Base-by-base conservation (phyloP, 2,329 filamentous ascomycete species). In the Nemania sp. region DNA sequence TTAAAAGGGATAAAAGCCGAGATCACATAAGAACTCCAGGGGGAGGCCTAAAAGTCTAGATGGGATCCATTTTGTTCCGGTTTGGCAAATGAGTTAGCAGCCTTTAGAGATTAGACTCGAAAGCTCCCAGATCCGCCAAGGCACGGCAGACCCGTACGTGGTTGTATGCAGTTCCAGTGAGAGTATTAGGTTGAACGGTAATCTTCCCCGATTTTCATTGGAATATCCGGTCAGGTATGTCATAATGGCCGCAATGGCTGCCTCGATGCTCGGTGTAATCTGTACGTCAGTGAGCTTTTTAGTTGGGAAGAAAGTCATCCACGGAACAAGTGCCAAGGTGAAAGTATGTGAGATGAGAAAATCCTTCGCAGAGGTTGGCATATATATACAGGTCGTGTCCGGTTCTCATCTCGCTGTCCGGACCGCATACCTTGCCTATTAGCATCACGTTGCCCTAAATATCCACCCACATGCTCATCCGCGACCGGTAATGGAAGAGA, bases 361-460 rank as follows among this genome's bases (percentile, higher is more conserved):
- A 63, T 75, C 74, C 66, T 70, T 72, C 69, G 70, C 72, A 63
- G 69, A 70, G 67, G 65, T 72, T 76, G 72, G 73, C 70, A 73
- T 61, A 80, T 78, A 75, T 79, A 80, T 77, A 80, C 74, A 75
- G 73, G 74, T 70, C 68, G 57, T 55, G 49, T 67, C 65, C 69
- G 70, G 66, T 64, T 75, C 77, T 79, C 72, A 80, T 77, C 77
- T 77, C 73, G 77, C 77, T 80, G 77, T 77, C 78, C 75, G 69
- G 75, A 75, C 68, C 65, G 68, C 65, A 67, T 69, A 70, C 70
- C 64, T 65, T 68, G 63, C 68, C 64, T 68, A 66, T 68, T 66
- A 68, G 68, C 66, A 31, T 53, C 65, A 62, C 57, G 61, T 61
- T 59, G 54, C 66, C 66, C 62, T 55, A 58, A 63, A 54, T 60